phyloP scores from a whole-genome alignment of 2,329 filamentous ascomycete genomes.

The Aspergillus persii region DNA sequence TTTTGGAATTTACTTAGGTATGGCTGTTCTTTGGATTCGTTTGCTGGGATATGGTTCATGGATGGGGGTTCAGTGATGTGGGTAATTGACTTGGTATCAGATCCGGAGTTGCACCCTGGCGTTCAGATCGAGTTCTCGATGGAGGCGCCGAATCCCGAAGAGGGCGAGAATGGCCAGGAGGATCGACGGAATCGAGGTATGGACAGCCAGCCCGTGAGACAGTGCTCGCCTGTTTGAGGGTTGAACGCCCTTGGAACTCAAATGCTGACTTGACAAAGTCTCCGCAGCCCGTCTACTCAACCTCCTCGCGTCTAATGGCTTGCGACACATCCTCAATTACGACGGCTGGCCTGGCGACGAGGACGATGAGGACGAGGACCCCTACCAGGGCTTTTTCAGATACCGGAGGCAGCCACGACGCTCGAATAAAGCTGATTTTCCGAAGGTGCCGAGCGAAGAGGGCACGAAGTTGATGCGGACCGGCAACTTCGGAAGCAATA shows the following conservation, averaged over 20 bases:
- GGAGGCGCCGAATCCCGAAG: conserved; percentile 22
- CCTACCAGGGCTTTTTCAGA: conserved; percentile 32
- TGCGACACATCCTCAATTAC: conserved; percentile 51
- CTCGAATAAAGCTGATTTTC: conserved; percentile 56
- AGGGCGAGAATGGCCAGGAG: conserved; percentile 8
- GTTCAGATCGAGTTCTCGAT: conserved; percentile 30
- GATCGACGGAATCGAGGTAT: conserved; percentile 24
- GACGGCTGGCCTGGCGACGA: conserved; percentile 29
- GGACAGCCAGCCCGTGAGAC: neutral
- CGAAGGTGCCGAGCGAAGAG: conserved; percentile 78
- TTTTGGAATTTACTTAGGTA: conserved; percentile 13
- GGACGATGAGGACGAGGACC: conserved; percentile 33
- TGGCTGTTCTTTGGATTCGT: neutral
- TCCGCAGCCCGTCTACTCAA: conserved; percentile 50
- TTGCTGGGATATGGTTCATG: neutral
- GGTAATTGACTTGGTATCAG: conserved; percentile 1
- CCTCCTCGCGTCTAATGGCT: conserved; percentile 52
- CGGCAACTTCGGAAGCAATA: conserved; percentile 73
- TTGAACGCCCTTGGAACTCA: neutral
- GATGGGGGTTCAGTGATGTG: neutral
- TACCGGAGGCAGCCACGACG: conserved; percentile 49
- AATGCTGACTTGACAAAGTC: conserved; percentile 21
- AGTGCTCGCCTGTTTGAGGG: neutral
- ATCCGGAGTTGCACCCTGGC: conserved; percentile 19
- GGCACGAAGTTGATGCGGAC: conserved; percentile 77